Evolutionary conservation across 331 rosid species (phyloP).

Genomic region (Pyrus hybrid): DNA sequence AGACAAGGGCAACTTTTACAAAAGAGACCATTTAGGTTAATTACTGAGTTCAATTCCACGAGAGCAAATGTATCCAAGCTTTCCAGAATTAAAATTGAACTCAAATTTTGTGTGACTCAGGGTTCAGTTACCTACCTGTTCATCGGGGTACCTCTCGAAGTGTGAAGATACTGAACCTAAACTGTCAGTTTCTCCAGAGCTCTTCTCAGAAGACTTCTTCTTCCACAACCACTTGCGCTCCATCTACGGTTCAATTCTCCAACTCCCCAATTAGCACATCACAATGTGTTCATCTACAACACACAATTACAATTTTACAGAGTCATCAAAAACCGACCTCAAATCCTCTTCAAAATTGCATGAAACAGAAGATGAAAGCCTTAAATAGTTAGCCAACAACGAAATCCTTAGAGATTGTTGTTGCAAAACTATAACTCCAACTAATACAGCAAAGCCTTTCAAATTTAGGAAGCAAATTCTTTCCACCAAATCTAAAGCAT

Average conservation of each 20-base stretch:
- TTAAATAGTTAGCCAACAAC: conserved; percentile 4
- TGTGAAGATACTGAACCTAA: conserved; percentile 73
- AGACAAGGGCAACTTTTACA: no score
- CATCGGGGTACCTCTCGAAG: conserved; percentile 77
- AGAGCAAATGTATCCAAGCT: not conserved
- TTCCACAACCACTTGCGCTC: conserved; percentile 93
- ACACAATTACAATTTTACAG: conserved; percentile 1
- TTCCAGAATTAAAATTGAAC: not conserved
- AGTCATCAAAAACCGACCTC: conserved; percentile 12
- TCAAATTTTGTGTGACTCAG: not conserved
- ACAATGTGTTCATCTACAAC: conserved; percentile 34
- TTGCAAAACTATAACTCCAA: conserved; percentile 14
- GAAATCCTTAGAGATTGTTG: not conserved
- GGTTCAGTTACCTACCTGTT: conserved; percentile 53
- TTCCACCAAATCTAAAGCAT: conserved; percentile 14
- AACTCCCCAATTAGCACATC: conserved; percentile 27
- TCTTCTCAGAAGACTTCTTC: conserved; percentile 57
- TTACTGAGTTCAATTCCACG: not conserved
- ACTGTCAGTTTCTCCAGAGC: conserved; percentile 71
- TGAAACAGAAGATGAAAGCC: not conserved
- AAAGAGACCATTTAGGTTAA: not conserved
- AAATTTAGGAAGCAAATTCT: conserved; percentile 8
- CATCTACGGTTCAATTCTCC: conserved; percentile 24
- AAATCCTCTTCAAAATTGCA: not conserved
- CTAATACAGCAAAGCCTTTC: conserved; percentile 14